phyloP scores from a whole-genome alignment of 331 rosid species.

The Acacia pycnantha region DNA sequence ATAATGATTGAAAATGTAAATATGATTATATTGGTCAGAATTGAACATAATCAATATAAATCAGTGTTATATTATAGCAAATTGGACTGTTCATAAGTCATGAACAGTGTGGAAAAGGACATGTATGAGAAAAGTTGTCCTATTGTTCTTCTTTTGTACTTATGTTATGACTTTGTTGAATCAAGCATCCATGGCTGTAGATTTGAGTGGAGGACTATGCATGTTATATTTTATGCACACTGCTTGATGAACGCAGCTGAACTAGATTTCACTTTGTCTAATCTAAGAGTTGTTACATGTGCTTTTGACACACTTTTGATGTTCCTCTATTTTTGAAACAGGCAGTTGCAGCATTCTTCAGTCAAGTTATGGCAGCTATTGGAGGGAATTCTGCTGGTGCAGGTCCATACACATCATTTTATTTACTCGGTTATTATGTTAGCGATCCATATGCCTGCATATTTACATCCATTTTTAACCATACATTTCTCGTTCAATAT shows the following conservation, averaged over 20 bases:
- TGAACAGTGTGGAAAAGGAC: background rate
- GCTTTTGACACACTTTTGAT: constrained; percentile 26
- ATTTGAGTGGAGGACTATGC: background rate
- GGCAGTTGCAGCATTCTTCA: constrained; percentile 80
- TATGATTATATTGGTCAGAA: background rate
- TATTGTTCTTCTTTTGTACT: background rate
- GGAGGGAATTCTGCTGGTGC: constrained; percentile 83
- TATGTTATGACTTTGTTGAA: background rate
- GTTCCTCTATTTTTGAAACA: constrained; percentile 33
- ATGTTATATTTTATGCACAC: constrained; percentile 2
- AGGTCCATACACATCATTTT: constrained; percentile 33
- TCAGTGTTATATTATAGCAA: no score
- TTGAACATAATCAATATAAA: background rate
- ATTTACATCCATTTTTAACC: background rate
- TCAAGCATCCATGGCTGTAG: background rate
- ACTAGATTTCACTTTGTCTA: background rate
- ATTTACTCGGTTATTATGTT: background rate
- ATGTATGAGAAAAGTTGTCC: background rate
- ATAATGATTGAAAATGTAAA: background rate
- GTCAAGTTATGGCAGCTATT: constrained; percentile 74
- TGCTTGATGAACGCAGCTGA: background rate
- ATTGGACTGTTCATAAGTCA: background rate
- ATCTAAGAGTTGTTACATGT: constrained; percentile 5
- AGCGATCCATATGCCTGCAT: background rate
- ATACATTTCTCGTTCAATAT: constrained; percentile 23